These are phyloP conservation scores for Castanea crenata DNA, from an alignment of 306 rosid species.

Conservation along the genomic window DNA sequence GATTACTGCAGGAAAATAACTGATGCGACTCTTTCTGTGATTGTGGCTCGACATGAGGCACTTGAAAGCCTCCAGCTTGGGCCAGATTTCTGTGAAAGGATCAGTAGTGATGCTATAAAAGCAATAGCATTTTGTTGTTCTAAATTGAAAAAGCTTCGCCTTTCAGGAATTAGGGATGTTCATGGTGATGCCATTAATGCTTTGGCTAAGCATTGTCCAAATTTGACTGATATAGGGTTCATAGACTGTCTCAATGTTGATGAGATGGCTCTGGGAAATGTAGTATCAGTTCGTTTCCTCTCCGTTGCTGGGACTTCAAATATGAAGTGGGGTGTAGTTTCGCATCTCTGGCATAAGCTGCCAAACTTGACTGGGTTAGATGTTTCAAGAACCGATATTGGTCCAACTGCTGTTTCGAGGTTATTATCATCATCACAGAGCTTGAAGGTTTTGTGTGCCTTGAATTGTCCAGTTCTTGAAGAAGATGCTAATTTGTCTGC, in stretches of 20 bases:
- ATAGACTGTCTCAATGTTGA: conserved; percentile 91
- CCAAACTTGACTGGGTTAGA: conserved; percentile 86
- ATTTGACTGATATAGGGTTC: conserved; percentile 81
- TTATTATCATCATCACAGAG: conserved; percentile 65
- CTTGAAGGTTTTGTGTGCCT: conserved; percentile 84
- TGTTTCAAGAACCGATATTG: conserved; percentile 91
- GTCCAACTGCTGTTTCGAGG: conserved; percentile 73
- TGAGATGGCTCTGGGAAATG: conserved; percentile 78
- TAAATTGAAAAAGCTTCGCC: conserved; percentile 69
- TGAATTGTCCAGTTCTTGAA: conserved; percentile 86
- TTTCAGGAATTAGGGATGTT: conserved; percentile 88
- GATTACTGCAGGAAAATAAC: conserved; percentile 95
- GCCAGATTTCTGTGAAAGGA: conserved; percentile 98
- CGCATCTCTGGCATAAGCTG: conserved; percentile 85
- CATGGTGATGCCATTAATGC: conserved; percentile 80
- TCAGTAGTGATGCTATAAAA: conserved; percentile 95
- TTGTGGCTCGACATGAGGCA: conserved; percentile 90
- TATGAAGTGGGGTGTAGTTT: conserved; percentile 86
- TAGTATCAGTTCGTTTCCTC: conserved; percentile 71
- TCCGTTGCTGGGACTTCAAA: conserved; percentile 89
- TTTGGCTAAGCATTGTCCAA: conserved; percentile 68
- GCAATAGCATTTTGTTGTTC: conserved; percentile 85
- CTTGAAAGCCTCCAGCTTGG: conserved; percentile 99
- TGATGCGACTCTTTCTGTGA: conserved; percentile 95
- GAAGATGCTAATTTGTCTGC: conserved; percentile 61